These are phyloP conservation scores for Sonneratia alba DNA, from an alignment of 345 rosid species.

Conservation along the genomic window DNA sequence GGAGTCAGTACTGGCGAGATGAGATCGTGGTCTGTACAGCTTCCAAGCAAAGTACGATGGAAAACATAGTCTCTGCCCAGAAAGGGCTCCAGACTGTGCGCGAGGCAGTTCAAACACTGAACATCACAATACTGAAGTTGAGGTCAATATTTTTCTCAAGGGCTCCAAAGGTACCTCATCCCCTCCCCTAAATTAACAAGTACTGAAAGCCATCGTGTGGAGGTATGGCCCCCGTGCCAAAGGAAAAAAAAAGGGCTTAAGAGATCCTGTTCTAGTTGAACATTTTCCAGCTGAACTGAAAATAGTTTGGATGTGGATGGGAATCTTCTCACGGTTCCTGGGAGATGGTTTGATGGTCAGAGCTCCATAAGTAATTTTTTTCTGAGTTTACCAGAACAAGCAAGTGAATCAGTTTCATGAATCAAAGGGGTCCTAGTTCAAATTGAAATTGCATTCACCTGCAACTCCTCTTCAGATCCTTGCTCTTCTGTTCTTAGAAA, in stretches of 20 bases:
- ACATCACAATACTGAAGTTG: constrained; percentile 55
- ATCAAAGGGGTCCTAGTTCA: background rate
- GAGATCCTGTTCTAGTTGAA: no score
- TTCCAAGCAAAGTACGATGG: constrained; percentile 47
- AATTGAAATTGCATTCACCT: background rate
- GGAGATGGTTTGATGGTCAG: no score
- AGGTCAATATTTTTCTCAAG: constrained; percentile 51
- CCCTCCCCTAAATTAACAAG: background rate
- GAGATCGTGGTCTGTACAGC: constrained; percentile 59
- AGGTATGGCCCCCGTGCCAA: no score
- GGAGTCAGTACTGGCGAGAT: constrained; percentile 19
- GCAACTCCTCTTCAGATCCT: background rate
- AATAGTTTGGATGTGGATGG: no score
- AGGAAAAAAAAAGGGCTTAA: no score
- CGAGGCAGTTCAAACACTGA: constrained; percentile 45
- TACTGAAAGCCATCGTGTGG: background rate
- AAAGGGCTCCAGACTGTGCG: constrained; percentile 40
- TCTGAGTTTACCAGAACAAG: no score
- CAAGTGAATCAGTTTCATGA: background rate
- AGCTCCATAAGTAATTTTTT: no score
- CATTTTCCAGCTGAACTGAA: no score
- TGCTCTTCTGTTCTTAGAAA: background rate
- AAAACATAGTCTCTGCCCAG: constrained; percentile 77
- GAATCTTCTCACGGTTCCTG: no score
- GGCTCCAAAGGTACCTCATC: constrained; percentile 45